Evolutionary conservation across 345 rosid species (phyloP), one percentile per base, ranked within the genome.

Genomic region (Populus simonii): DNA sequence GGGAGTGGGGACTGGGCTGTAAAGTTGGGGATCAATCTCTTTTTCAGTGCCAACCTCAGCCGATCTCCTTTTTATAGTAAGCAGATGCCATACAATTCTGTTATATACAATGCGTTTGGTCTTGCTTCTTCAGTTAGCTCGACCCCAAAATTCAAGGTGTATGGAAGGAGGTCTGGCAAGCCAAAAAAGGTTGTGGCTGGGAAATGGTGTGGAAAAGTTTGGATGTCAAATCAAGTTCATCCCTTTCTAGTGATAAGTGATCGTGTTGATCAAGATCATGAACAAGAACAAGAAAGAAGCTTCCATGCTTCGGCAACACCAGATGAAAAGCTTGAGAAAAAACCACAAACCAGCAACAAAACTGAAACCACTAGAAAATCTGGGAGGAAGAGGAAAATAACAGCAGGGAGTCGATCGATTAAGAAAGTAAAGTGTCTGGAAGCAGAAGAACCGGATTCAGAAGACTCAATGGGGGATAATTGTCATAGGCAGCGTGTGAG

Each of bases 151-250:
- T 68, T 75, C 25, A 79, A 87, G 73, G 78, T 79, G 45, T 79
- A 80, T 62, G 90, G 91, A 70, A 87, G 86, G 88, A 84, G 89
- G 81, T 69, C 84, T 53, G 76, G 78, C 71, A 89, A 82, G 84
- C 98, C 80, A 84, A 94, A 80, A 84, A 94, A 93, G 70, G 90
- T 87, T 39, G 98, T 93, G 82, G 99, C 82, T 2, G 99, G 98
- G 49, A 95, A 89, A 89, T 95, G 99, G 99, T 95, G 99, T 80
- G 99, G 99, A 69, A 93, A 86, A 82, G 94, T 93, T 81, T 95
- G 99, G 98, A 95, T 91, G 98, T 95, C 99, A 74, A 92, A 89
- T 88, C 98, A 91, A 89, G 95, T 94, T 80, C 99, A 95, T 84
- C 89, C 96, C 35, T 84, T 92, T 83, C 80, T 95, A 75, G 81